A percentile compares a stretch with the other conserved stretches of the same genome.
phyloP scores from a whole-genome alignment of 2,329 filamentous ascomycete species.

The Botryosphaeria agaves region DNA sequence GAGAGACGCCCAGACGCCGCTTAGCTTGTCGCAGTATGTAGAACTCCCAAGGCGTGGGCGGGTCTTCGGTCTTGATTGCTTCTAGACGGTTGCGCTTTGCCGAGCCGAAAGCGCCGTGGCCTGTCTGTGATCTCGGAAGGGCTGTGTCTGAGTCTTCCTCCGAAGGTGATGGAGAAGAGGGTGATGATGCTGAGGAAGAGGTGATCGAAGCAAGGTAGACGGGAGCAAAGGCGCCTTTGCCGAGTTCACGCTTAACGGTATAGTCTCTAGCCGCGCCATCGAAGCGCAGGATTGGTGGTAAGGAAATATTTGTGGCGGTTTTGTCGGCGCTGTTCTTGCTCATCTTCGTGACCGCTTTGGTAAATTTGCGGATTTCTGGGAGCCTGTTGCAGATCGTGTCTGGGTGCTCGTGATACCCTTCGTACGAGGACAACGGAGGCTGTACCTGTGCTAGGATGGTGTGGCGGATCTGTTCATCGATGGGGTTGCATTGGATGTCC shows the following conservation, averaged over 20 bases:
- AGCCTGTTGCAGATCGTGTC: conserved; percentile 46
- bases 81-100: conserved; percentile 44
- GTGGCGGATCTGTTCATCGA: conserved; percentile 56
- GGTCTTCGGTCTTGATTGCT: conserved; percentile 87
- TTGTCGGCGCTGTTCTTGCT: conserved; percentile 39
- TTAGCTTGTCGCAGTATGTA: conserved; percentile 81
- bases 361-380: conserved; percentile 64
- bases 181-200: conserved; percentile 6
- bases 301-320: conserved; percentile 38
- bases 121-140: conserved; percentile 35
- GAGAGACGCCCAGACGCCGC: conserved; percentile 51
- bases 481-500: conserved; percentile 75
- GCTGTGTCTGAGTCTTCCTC: conserved; percentile 30
- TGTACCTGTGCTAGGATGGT: conserved; percentile 59
- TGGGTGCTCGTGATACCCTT: conserved; percentile 63
- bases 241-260: conserved; percentile 67
- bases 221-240: conserved; percentile 84
- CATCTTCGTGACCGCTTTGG: conserved; percentile 46
- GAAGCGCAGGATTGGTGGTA: conserved; percentile 51
- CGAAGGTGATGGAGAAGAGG: conserved; percentile 22
- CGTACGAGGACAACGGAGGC: conserved; percentile 55
- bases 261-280: conserved; percentile 49
- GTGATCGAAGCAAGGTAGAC: conserved; percentile 76
- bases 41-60: conserved; percentile 86
- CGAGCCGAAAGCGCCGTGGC: conserved; percentile 40